Conservation (phyloP, 768 basidiomycete genomes). For the Trametes cubensis region DNA sequence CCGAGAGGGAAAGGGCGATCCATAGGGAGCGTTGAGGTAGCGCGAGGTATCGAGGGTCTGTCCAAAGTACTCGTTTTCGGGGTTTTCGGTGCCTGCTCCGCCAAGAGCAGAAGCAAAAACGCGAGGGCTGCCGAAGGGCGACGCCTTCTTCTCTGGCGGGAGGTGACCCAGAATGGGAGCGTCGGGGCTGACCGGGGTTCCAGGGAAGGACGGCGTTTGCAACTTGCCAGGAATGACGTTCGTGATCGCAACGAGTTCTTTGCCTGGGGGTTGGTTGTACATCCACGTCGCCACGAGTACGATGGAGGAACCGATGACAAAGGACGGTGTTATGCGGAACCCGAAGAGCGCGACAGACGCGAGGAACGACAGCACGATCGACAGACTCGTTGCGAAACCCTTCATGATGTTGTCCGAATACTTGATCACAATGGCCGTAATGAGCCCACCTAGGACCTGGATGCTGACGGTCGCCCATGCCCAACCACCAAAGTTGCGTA, state of each 20-base stretch:
- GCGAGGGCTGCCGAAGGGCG: conserved; percentile 53
- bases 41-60: conserved; percentile 47
- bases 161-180: conserved; percentile 67
- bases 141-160: conserved; percentile 41
- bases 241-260: conserved; percentile 39
- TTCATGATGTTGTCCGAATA: conserved; percentile 91
- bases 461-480: conserved; percentile 89
- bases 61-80: conserved; percentile 38
- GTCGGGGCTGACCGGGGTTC: conserved; percentile 48
- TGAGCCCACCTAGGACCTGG: conserved; percentile 88
- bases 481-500: conserved; percentile 87
- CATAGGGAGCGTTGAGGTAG: conserved; percentile 53
- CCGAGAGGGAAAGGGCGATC: conserved; percentile 52
- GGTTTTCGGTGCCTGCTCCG: conserved; percentile 28
- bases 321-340: conserved; percentile 84
- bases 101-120: conserved; percentile 53
- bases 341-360: conserved; percentile 89
- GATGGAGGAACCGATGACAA: conserved; percentile 79
- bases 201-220: conserved; percentile 42
- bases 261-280: conserved; percentile 73
- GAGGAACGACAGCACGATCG: conserved; percentile 93
- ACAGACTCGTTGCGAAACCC: conserved; percentile 93
- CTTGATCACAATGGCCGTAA: conserved; percentile 94
- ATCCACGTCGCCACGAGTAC: conserved; percentile 91
- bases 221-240: conserved; percentile 40